phyloP scores from a whole-genome alignment of 352 stramenopile genomes.

The Globisporangium iwayamae region DNA sequence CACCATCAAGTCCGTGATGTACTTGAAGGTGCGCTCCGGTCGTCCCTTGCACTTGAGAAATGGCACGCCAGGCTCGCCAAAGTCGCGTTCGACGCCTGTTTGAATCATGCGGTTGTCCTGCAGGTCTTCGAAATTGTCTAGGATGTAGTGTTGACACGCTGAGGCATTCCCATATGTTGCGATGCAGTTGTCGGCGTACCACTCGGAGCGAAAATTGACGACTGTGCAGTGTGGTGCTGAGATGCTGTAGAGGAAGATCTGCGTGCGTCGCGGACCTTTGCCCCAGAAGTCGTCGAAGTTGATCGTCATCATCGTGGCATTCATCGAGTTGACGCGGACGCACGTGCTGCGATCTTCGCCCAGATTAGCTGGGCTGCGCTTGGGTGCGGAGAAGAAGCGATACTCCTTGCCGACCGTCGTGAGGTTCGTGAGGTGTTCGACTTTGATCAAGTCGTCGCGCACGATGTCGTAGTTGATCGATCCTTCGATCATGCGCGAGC shows the following conservation, averaged over 20 bases:
- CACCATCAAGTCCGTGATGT: slow-evolving; percentile 60
- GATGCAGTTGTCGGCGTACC: slow-evolving; percentile 37
- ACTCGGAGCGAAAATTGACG: slow-evolving; percentile 36
- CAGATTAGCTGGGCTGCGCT: slow-evolving; percentile 27
- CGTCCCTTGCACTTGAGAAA: slow-evolving; percentile 53
- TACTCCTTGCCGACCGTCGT: slow-evolving; percentile 18
- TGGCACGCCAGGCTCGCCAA: slow-evolving; percentile 33
- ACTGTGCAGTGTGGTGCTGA: slow-evolving; percentile 38
- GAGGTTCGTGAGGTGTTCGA: slow-evolving; percentile 18
- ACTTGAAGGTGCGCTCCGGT: slow-evolving; percentile 35
- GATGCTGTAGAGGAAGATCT: slow-evolving; percentile 44
- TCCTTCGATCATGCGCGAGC: slow-evolving; percentile 18
- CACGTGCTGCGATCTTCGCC: slow-evolving; percentile 40
- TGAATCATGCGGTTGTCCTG: slow-evolving; percentile 31
- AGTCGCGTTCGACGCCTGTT: slow-evolving; percentile 33
- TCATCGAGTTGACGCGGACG: slow-evolving; percentile 40
- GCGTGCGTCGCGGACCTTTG: slow-evolving; percentile 26
- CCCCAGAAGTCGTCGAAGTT: slow-evolving; percentile 52
- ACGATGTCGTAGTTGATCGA: slow-evolving; percentile 31
- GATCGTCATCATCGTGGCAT: slow-evolving; percentile 23
- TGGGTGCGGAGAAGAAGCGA: slow-evolving; percentile 30
- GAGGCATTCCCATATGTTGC: slow-evolving; percentile 23
- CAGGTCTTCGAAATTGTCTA: slow-evolving; percentile 44
- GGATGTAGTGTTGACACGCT: slow-evolving; percentile 45
- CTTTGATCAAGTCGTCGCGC: slow-evolving; percentile 16